Base-by-base conservation (phyloP, 257 asterid species). In the Paulownia fortunei region DNA sequence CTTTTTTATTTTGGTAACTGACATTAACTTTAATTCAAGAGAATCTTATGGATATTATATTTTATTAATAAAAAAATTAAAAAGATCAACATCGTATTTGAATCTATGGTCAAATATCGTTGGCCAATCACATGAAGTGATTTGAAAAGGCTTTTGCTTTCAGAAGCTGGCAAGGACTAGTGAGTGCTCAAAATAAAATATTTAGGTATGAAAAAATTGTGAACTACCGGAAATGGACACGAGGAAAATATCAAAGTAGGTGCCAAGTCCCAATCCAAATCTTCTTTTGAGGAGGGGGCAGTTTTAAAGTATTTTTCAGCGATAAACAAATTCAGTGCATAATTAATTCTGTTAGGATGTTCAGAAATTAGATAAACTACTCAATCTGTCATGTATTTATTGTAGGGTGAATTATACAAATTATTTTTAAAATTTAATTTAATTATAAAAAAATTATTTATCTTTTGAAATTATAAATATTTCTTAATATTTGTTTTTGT, bases 71-170 rank as follows among this genome's bases (percentile, higher is more conserved):
- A 58, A 24, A 21, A 21, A 21, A 6, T 55, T 19, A 23, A 58
- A 21, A 58, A 58, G n/a, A 58, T 58, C 30, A 58, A 58, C 64
- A 58, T 58, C 32, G 8, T 58, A 24, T 58, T 58, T 23, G 64
- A 60, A 21, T 12, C 23, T 11, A 60, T 27, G 42, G 13, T 13
- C 23, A 60, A 30, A 60, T 32, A 32, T 27, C 2, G 24, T 27
- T 30, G 67, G 42, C 7, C 41, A 60, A 15, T 60, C 41, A 60
- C 44, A 60, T 12, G 13, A 30, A 64, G 27, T 19, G 16, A 37
- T 26, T 64, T 30, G n/a, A 36, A 64, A 64, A n/a, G 51, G 71
- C 52, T 34, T 36, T 64, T 64, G 52, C 32, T 34, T 64, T 62
- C 10, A 62, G 0, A 30, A 23, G 37, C 16, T 58, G 64, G n/a